Conservation (phyloP, 148 eudicot genomes). For the Chenopodium album region DNA sequence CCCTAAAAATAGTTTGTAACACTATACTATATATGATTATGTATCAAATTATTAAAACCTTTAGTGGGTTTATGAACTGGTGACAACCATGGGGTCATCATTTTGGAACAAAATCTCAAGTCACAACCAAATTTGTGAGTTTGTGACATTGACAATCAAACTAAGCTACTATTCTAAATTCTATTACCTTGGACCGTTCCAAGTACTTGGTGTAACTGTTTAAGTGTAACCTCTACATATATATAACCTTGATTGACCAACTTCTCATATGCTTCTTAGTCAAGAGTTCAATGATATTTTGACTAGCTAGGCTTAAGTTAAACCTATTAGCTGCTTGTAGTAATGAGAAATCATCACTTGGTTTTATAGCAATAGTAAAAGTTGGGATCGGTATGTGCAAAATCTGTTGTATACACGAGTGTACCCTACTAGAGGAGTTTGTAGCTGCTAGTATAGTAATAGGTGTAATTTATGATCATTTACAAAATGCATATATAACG, state of each 20-base stretch:
- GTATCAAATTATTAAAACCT: background rate
- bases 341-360: no score
- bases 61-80: constrained; percentile 18
- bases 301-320: no score
- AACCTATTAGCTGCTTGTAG: no score
- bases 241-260: constrained; percentile 6
- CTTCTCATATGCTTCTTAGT: background rate
- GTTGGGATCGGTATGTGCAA: no score
- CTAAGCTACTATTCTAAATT: background rate
- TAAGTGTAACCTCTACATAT: background rate
- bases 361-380: no score
- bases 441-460: no score
- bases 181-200: background rate
- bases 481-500: no score
- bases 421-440: no score
- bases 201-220: background rate
- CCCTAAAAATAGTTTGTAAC: background rate
- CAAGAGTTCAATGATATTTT: background rate
- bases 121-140: background rate
- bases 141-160: constrained; percentile 3
- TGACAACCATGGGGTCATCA: constrained; percentile 2
- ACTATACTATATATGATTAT: background rate
- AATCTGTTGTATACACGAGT: no score
- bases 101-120: background rate
- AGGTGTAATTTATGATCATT: no score